phyloP scores from a whole-genome alignment of 352 stramenopile genomes.

The Phytophthora ramorum region DNA sequence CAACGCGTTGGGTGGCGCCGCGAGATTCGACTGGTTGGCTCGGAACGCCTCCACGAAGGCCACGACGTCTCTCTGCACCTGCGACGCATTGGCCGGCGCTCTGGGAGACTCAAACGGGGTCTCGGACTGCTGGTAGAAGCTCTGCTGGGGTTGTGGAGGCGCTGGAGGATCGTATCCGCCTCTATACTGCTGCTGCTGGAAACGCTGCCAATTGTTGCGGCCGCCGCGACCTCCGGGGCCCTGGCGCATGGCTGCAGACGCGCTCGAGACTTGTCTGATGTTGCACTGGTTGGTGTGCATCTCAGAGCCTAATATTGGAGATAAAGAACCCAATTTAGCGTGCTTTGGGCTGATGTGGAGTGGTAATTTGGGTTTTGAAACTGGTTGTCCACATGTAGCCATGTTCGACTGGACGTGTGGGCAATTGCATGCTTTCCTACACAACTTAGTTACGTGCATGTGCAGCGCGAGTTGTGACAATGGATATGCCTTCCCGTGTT shows the following conservation, averaged over 20 bases:
- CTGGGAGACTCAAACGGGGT: not conserved
- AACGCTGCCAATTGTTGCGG: slow-evolving; percentile 38
- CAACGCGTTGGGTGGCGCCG: slow-evolving; percentile 64
- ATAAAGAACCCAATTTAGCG: not conserved
- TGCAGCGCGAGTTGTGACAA: too few species aligned
- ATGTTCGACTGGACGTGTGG: too few species aligned
- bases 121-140: slow-evolving; percentile 13
- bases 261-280: not conserved
- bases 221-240: slow-evolving; percentile 25
- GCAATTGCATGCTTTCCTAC: not conserved
- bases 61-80: slow-evolving; percentile 53
- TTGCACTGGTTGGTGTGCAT: slow-evolving; percentile 22
- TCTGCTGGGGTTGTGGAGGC: slow-evolving; percentile 1
- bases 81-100: slow-evolving; percentile 15
- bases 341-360: not conserved
- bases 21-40: slow-evolving; percentile 52
- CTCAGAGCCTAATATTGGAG: not conserved
- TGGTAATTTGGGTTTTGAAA: not conserved
- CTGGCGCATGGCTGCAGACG: not conserved
- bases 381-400: not conserved
- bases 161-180: not conserved
- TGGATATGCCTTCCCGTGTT: too few species aligned
- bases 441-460: not conserved
- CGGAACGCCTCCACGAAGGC: slow-evolving; percentile 69
- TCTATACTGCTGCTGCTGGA: slow-evolving; percentile 43